Conservation (phyloP, 495 filamentous ascomycete species). For the Tuber magnatum region DNA sequence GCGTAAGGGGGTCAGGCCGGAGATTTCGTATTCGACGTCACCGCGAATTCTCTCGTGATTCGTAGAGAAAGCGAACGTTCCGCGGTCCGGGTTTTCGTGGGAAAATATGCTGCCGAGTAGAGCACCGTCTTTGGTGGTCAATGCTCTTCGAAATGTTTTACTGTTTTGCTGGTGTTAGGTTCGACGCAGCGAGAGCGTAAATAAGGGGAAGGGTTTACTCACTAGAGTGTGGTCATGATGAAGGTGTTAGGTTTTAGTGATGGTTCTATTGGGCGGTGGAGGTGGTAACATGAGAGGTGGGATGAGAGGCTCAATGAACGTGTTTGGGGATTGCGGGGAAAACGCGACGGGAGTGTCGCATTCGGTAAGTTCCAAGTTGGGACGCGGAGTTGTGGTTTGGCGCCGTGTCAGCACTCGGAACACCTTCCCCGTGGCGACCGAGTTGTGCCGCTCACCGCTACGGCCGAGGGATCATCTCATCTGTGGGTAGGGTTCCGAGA, state of each 20-base stretch:
- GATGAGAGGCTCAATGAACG: neutral
- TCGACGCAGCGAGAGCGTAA: neutral
- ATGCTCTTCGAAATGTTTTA: conserved; percentile 32
- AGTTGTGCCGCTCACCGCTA: neutral
- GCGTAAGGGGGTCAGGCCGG: conserved; percentile 35
- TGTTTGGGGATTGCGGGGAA: neutral
- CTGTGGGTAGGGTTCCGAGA: neutral
- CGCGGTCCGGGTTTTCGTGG: conserved; percentile 20
- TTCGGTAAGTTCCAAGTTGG: neutral
- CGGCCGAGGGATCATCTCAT: neutral
- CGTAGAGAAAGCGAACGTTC: conserved; percentile 54
- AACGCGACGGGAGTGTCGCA: neutral
- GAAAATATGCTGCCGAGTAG: conserved; percentile 33
- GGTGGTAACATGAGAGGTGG: neutral
- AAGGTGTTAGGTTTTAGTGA: conserved; percentile 8
- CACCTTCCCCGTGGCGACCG: neutral
- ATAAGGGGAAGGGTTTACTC: neutral
- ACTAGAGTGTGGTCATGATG: conserved; percentile 37
- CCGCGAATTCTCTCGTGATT: conserved; percentile 54
- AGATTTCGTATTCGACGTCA: conserved; percentile 58
- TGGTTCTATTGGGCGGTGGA: neutral
- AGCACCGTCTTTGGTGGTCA: conserved; percentile 31
- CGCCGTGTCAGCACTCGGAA: neutral
- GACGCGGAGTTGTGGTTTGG: neutral
- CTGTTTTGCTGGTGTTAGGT: conserved; percentile 21